A percentile compares a stretch with the other conserved stretches of the same genome.
Evolutionary conservation across 352 stramenopile species (phyloP).

Genomic region (Phytophthora boehmeriae): DNA sequence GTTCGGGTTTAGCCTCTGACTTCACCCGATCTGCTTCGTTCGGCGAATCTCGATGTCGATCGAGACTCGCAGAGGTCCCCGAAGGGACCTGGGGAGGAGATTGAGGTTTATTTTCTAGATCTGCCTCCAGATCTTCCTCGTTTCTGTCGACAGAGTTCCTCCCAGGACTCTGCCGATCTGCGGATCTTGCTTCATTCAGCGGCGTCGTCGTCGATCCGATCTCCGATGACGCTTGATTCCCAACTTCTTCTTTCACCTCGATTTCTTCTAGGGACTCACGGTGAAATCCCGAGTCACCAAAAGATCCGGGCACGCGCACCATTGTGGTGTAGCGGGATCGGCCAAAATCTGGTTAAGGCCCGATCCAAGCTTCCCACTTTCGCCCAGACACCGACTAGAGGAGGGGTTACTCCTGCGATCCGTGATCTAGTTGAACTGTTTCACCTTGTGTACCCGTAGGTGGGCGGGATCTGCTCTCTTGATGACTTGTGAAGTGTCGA

Average conservation of each 20-base stretch:
- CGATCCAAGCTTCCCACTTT: background rate
- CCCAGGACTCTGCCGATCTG: conserved; percentile 4
- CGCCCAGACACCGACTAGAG: background rate
- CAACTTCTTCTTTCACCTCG: conserved; percentile 10
- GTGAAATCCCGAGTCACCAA: conserved; percentile 6
- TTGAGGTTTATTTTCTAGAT: conserved; percentile 16
- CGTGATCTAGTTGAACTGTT: no score
- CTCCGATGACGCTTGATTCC: conserved; percentile 6
- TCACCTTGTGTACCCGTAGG: no score
- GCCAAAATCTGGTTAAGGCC: background rate
- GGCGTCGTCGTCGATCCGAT: conserved; percentile 9
- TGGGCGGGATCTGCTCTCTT: no score
- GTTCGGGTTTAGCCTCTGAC: background rate
- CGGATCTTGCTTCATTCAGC: conserved; percentile 12
- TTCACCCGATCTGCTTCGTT: background rate
- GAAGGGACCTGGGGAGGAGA: conserved; percentile 2
- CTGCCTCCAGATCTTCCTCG: background rate
- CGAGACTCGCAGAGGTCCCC: background rate
- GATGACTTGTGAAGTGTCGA: no score
- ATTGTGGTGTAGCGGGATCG: conserved; percentile 8
- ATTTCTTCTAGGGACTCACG: conserved; percentile 12
- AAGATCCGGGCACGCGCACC: conserved; percentile 14
- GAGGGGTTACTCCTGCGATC: background rate
- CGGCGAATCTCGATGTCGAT: conserved; percentile 1
- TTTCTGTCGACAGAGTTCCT: conserved; percentile 6